These are phyloP conservation scores for Russula sp. DNA, from an alignment of 768 basidiomycete species.

Conservation along the genomic window DNA sequence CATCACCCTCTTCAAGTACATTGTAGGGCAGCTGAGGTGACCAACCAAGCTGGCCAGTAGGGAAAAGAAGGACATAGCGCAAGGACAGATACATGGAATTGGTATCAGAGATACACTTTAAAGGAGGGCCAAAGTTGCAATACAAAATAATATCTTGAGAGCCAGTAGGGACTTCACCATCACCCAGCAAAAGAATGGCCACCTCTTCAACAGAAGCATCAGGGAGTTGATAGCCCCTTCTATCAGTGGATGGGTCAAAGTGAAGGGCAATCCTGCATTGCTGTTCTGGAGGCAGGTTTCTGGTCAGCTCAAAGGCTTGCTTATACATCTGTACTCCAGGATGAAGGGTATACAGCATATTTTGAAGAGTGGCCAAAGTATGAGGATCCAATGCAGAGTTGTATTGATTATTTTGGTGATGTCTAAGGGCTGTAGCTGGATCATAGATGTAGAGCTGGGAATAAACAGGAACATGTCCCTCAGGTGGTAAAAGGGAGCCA, in stretches of 20 bases:
- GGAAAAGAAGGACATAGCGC: neutral
- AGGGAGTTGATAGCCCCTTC: too few species aligned
- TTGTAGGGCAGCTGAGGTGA: neutral
- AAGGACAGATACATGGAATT: neutral
- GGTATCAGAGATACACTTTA: neutral
- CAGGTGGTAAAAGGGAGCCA: neutral
- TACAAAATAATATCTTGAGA: neutral
- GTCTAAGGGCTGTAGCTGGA: neutral
- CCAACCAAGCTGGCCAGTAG: neutral
- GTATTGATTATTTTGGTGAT: neutral
- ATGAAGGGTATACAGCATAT: too few species aligned
- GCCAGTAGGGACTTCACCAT: too few species aligned
- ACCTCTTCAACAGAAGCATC: too few species aligned
- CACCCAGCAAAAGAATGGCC: too few species aligned
- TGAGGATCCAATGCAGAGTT: neutral
- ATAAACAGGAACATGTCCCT: slow-evolving; percentile 16
- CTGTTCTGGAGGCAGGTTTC: neutral
- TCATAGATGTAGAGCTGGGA: slow-evolving; percentile 21
- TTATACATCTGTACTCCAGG: too few species aligned
- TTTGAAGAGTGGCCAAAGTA: neutral
- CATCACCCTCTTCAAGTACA: neutral
- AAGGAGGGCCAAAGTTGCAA: too few species aligned
- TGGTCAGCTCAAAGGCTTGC: too few species aligned
- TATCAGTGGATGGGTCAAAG: too few species aligned
- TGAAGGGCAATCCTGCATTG: neutral